These are phyloP conservation scores for Musa balbisiana DNA, from an alignment of 202 grass and related monocot genomes.

Conservation along the genomic window DNA sequence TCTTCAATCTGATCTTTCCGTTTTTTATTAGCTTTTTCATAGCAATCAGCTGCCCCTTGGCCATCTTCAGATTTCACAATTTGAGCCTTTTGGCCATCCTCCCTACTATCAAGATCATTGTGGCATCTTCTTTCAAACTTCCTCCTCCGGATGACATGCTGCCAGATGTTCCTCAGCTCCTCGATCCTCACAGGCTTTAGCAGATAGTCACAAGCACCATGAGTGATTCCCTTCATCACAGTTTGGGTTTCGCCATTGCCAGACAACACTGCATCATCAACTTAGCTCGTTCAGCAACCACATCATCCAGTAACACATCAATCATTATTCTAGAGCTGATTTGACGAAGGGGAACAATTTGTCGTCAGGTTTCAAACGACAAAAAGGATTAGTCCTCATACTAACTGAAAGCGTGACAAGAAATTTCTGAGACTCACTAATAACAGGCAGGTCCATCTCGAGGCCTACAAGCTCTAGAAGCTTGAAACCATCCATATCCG, in stretches of 20 bases:
- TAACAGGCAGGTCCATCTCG: conserved; percentile 96
- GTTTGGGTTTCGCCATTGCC: conserved; percentile 71
- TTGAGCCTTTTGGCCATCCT: background rate
- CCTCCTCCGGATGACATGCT: conserved; percentile 78
- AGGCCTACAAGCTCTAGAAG: conserved; percentile 90
- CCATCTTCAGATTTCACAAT: background rate
- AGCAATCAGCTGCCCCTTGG: background rate
- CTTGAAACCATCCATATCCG: conserved; percentile 96
- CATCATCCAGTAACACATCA: background rate
- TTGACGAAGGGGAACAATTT: too few species aligned
- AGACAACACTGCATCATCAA: conserved; percentile 61
- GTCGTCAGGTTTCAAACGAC: too few species aligned
- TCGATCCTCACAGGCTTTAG: conserved; percentile 80
- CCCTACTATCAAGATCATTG: background rate
- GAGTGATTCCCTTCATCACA: conserved; percentile 87
- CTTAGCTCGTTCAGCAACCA: too few species aligned
- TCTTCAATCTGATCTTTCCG: conserved; percentile 17
- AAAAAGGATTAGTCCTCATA: background rate
- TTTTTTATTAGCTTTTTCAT: conserved; percentile 9
- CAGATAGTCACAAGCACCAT: conserved; percentile 94
- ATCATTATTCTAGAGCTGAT: background rate
- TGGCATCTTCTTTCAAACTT: conserved; percentile 5
- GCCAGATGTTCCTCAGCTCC: conserved; percentile 91
- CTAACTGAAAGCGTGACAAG: background rate
- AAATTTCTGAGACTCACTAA: conserved; percentile 48